Base-by-base conservation (phyloP, 1,284 basidiomycete species). In the Volvariella volvacea region DNA sequence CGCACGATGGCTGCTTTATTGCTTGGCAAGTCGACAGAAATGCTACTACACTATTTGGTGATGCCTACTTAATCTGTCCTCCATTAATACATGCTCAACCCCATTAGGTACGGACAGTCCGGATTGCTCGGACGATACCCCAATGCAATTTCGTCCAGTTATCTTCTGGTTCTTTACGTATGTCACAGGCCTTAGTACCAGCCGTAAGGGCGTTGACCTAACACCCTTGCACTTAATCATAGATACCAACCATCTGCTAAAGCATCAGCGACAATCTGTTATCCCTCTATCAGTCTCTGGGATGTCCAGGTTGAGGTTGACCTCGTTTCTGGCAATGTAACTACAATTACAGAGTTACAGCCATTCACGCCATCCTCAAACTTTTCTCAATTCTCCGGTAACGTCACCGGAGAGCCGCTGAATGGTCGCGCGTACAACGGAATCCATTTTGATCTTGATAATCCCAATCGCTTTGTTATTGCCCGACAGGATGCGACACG, bases 131-230 rank as follows among this genome's bases (percentile, higher is more conserved):
- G 32, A 50, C 28, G 4, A 41, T 16, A 48, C 52, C 3, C 59
- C 63, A 1, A 51, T 57, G 4, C 62, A 70, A 40, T 73, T 72
- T 36, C 63, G 58, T 10, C 74, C 75, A 0, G 64, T 75, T n/a
- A 61, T 74, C 7, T 76, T 78, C 55, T 78, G 76, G 76, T 74
- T 74, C 53, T 76, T 78, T 57, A 67, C 67, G 50, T 72, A 55
- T 47, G 64, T 52, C 10, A 12, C 41, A 20, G 22, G 36, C 15
- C 10, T 19, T 43, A 9, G 6, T n/a, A 22, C 10, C 7, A 28
- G 28, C 9, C 22, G 3, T 39, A 22, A 16, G 32, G 10, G 39
- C n/a, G n/a, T n/a, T n/a, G n/a, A n/a, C n/a, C n/a, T n/a, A n/a
- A n/a, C n/a, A n/a, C n/a, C n/a, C n/a, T n/a, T 16, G 21, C 39